Base-by-base conservation (phyloP, 257 asterid species). In the Gentiana straminea region DNA sequence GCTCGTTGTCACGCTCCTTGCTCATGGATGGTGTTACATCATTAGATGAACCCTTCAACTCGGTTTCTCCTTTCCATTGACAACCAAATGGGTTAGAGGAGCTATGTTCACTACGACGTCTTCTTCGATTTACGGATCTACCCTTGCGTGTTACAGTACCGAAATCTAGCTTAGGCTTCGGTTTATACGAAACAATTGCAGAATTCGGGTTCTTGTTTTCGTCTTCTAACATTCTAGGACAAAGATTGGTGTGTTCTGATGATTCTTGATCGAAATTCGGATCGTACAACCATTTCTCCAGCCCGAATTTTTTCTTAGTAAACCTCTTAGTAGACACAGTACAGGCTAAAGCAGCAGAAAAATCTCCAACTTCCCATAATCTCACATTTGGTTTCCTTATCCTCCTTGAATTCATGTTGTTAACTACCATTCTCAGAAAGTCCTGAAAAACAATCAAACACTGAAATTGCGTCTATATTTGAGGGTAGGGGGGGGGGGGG, bases 331-430 rank as follows among this genome's bases (percentile, higher is more conserved):
- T 33, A 52, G 69, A 68, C 41, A 58, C 35, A 49, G 37, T 65
- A 50, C 69, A 58, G n/a, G 69, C 55, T 10, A 60, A 67, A 54
- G 72, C 73, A n/a, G 73, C 73, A 46, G 73, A 45, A 5, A 68
- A 11, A 58, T 68, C 69, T 38, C 73, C 73, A 12, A 68, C 49
- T 35, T 68, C 73, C 61, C 65, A 52, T 60, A 63, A 39, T 54
- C 73, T 68, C 11, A 68, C 68, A 63, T 54, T 68, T 33, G 64
- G 65, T 52, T 51, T 68, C 61, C 73, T 57, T 51, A 36, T 47
- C 73, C 73, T 57, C 65, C 58, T 68, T 5, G 56, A 57, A 39
- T 58, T 62, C 68, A 57, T 57, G 61, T 51, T 63, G 49, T 56
- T 11, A 15, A 68, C 34, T 37, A 50, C 55, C 73, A 68, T 68